Base-by-base conservation (phyloP, 768 basidiomycete genomes). In the Epithele typhae region DNA sequence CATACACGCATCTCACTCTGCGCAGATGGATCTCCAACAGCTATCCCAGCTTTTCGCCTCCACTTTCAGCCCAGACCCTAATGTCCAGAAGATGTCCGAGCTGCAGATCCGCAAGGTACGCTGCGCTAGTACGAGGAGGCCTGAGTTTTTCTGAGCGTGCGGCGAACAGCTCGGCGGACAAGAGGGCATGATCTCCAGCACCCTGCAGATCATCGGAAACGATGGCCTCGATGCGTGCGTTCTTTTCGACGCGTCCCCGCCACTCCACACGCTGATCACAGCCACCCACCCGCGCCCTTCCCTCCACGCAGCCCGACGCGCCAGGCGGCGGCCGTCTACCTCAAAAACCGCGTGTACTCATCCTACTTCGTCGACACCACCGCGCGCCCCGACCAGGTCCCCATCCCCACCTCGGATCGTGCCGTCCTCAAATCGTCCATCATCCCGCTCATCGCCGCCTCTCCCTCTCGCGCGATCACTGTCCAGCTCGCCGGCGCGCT, bases 271-370 rank as follows among this genome's bases (percentile, higher is more conserved):
- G 21, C 43, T 17, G 24, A 48, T 30, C 45, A 52, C 41, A 57
- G 36, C 34, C 34, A 12, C 17, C 37, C 5, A 40, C 22, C 18
- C 7, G 9, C 30, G 15, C 15, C 15, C 9, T 36, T 7, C 6
- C 8, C 7, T 19, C 8, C 17, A 19, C 18, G n/a, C 63, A 91
- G 87, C 47, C 75, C 87, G 21, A 89, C 85, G 45, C 87, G 90
- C 33, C 89, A 92, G 58, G 85, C 92, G 0, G 84, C 86, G 55
- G 76, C 85, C 12, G 87, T 95, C 18, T 95, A 85, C 78, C 74
- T 94, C 58, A 95, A 95, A 68, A 95, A 95, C 64, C 85, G 92
- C 58, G 80, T 94, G 49, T 76, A 78, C 46, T 72, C 74, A 5
- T 75, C 75, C 17, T 94, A 92, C 61, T 63, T 73, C 51, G 57